Base-by-base conservation (phyloP, 78 protist species). In the Tieghemostelium lacteum region DNA sequence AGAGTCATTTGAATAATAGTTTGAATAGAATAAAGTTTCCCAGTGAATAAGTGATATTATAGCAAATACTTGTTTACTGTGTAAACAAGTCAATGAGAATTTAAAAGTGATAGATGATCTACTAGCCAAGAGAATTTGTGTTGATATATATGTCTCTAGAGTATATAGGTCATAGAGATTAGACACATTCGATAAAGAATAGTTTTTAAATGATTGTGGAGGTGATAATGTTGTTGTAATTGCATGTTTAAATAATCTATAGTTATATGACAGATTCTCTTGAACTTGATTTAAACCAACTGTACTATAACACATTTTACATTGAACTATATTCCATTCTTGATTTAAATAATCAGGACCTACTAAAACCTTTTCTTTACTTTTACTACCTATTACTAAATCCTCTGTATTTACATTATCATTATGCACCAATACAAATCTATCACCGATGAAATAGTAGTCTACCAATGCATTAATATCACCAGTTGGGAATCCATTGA, bases 361-460 rank as follows among this genome's bases (percentile, higher is more conserved):
- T 50, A 34, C 37, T 0, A 49, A 33, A 26, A 28, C 22, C 4
- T 33, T 63, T 7, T 66, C 20, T 40, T 55, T 50, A 1, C 14
- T 0, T 16, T 28, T 39, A 42, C 1, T 57, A 45, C 52, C 52
- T 10, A 39, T 66, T 3, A 8, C 54, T 0, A 34, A 36, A 0
- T 49, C 36, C 33, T 17, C 16, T 34, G 31, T 52, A 57, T 63
- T 28, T 45, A 54, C 65, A 63, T 77, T 52, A 65, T 65, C 69
- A 14, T n/a, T 67, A 55, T 80, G 52, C 12, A 80, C 12, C n/a
- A 80, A 54, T 24, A 80, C 26, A 4, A 20, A 80, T n/a, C 65
- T 65, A 40, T 80, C 88, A 39, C 88, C 88, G 40, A 80, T 62
- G 17, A 67, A 57, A 67, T 67, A 67, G 24, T 52, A 45, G 33